A percentile compares a stretch with the other conserved stretches of the same genome.
These are phyloP conservation scores for Maudiozyma saulgeensis DNA, from an alignment of 805 yeast genomes.

Conservation along the genomic window DNA sequence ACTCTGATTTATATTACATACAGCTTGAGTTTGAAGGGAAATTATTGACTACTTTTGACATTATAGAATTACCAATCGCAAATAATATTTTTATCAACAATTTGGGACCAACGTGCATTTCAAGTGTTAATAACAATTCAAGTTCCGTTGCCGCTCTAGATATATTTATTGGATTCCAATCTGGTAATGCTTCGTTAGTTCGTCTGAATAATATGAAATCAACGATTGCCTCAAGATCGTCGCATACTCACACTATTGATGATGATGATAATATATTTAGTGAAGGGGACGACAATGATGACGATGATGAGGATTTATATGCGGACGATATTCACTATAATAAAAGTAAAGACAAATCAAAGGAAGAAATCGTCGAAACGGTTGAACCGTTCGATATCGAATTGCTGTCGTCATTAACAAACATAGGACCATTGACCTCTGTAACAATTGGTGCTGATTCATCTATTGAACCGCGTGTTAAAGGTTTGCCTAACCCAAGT, in stretches of 20 bases:
- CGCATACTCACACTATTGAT: constrained; percentile 33
- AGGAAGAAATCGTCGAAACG: constrained; percentile 15
- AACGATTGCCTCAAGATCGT: constrained; percentile 26
- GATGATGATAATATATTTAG: constrained; percentile 23
- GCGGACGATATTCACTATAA: constrained; percentile 14
- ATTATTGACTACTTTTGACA: constrained; percentile 22
- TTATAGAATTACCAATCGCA: constrained; percentile 23
- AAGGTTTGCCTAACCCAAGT: constrained; percentile 63
- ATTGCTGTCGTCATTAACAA: constrained; percentile 44
- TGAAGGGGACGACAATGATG: constrained; percentile 21
- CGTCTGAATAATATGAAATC: constrained; percentile 25
- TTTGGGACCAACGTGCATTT: constrained; percentile 20
- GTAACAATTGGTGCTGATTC: constrained; percentile 52
- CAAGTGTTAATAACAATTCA: constrained; percentile 16
- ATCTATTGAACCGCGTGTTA: constrained; percentile 42
- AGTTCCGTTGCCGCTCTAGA: constrained; percentile 29
- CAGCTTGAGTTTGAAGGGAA: constrained; percentile 26
- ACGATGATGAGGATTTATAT: constrained; percentile 28
- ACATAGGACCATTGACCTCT: constrained; percentile 65
- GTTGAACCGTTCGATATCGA: constrained; percentile 33
- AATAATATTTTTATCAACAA: constrained; percentile 23
- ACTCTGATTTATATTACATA: constrained; percentile 18
- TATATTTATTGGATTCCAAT: constrained; percentile 51
- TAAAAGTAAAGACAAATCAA: constrained; percentile 11
- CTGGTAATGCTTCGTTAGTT: constrained; percentile 47